Evolutionary conservation across 352 stramenopile genomes (phyloP), one percentile per base, ranked within the genome.

Genomic region (Globisporangium paddicum): DNA sequence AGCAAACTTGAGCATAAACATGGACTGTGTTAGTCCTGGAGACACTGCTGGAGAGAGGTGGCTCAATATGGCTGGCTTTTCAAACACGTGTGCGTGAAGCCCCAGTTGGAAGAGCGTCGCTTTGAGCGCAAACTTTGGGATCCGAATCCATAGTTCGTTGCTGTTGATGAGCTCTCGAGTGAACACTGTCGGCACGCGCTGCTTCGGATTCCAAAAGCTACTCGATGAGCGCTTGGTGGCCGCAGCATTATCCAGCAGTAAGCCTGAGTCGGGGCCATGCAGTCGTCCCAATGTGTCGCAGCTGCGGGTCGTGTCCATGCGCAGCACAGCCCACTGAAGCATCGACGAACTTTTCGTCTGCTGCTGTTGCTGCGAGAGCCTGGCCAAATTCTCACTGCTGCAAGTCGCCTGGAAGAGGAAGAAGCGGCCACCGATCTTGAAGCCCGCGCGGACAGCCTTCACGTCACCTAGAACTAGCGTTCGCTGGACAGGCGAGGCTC

Each of bases 401-500:
- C 38, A 44, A 1, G 37, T 58, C 19, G 60, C 32, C 41, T 77
- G 71, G 45, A 73, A 73, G 7, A 82, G 58, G 6, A 69, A 47
- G 45, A 61, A 82, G 3, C 62, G 63, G 26, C 69, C 63, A 1
- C 71, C 71, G 35, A 78, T 47, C 42, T 79, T 80, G 28, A 72
- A 25, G 1, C 68, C 66, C 10, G 53, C 30, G 10, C 71, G 66
- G 8, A 60, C 18, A 5, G 6, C 38, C 16, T 21, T 40, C 1
- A 25, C 21, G 14, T 14, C 7, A 11, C n/a, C 2, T 13, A 2
- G 5, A 8, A n/a, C 47, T 40, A n/a, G 1, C 3, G 21, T 6
- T 41, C 5, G 47, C 28, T 28, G 40, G 47, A 2, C 14, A 35
- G 47, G 46, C 13, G 9, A 23, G 10, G 6, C 14, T 0, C 11